These are phyloP conservation scores for Forsythia suspensa DNA, from an alignment of 257 asterid genomes.

Conservation along the genomic window DNA sequence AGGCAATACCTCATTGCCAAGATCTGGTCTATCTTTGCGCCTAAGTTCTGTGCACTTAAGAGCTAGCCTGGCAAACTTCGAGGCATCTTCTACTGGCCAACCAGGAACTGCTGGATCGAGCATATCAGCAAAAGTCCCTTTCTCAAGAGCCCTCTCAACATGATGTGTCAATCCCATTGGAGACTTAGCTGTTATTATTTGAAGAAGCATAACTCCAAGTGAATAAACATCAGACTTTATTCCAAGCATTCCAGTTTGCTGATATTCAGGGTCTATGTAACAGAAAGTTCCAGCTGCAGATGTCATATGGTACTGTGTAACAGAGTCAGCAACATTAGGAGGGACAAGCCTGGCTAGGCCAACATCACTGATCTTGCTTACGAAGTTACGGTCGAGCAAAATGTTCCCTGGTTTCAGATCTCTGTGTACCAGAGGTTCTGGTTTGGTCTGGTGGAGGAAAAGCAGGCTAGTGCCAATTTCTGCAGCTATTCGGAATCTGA, in stretches of 20 bases:
- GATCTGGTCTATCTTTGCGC: constrained; percentile 6
- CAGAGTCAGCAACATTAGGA: constrained; percentile 12
- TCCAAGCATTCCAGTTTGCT: constrained; percentile 12
- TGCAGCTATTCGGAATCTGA: constrained; percentile 5
- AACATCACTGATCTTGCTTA: constrained; percentile 10
- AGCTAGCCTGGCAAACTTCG: not conserved
- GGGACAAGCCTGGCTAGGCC: constrained; percentile 20
- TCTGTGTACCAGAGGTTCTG: constrained; percentile 11
- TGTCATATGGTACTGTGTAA: constrained; percentile 11
- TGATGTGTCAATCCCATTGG: constrained; percentile 16
- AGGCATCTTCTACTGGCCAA: constrained; percentile 6
- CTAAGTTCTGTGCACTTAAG: constrained; percentile 2
- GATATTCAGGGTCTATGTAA: constrained; percentile 15
- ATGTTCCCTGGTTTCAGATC: constrained; percentile 12
- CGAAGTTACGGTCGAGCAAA: constrained; percentile 12
- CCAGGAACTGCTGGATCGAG: constrained; percentile 1
- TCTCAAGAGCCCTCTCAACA: constrained; percentile 14
- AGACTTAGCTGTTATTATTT: constrained; percentile 8
- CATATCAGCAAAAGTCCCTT: constrained; percentile 7
- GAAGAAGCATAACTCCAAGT: constrained; percentile 9
- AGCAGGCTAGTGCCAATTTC: constrained; percentile 14
- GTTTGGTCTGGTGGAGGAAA: constrained; percentile 17
- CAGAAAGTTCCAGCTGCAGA: constrained; percentile 16
- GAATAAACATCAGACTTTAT: constrained; percentile 9
- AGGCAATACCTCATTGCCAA: not conserved